phyloP scores from a whole-genome alignment of 1,139 yeast species.

The Yamadazyma epiphylla region DNA sequence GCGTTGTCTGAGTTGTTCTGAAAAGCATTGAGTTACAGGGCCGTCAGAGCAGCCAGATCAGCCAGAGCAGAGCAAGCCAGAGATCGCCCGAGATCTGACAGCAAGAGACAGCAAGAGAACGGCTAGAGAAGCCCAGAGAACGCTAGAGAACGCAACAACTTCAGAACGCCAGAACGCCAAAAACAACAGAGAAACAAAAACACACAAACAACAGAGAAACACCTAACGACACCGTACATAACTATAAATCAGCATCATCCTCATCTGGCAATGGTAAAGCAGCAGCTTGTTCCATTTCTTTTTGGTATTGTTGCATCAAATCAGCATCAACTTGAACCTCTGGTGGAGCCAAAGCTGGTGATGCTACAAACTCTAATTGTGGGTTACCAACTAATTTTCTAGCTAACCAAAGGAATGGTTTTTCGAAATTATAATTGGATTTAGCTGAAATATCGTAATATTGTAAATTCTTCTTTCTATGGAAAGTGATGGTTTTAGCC shows the following conservation, averaged over 20 bases:
- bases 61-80: too few species aligned
- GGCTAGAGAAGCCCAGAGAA: too few species aligned
- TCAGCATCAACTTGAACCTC: constrained; percentile 96
- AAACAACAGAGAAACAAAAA: too few species aligned
- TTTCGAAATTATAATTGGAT: constrained; percentile 99
- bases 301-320: constrained; percentile 97
- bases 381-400: constrained; percentile 99
- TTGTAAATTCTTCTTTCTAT: constrained; percentile 99
- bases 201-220: too few species aligned
- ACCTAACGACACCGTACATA: too few species aligned
- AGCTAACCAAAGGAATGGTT: constrained; percentile 99
- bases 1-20: too few species aligned
- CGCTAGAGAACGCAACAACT: too few species aligned
- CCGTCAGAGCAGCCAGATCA: too few species aligned
- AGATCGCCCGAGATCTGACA: too few species aligned
- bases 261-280: constrained; percentile 99
- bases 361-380: constrained; percentile 95
- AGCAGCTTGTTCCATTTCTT: constrained; percentile 99
- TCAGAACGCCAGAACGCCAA: too few species aligned
- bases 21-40: too few species aligned
- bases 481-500: constrained; percentile 99
- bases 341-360: constrained; percentile 99
- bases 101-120: too few species aligned
- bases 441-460: constrained; percentile 99
- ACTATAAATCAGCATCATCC: constrained; percentile 97